phyloP scores from a whole-genome alignment of 2,329 filamentous ascomycete species.

The Neopestalotiopsis sp. region DNA sequence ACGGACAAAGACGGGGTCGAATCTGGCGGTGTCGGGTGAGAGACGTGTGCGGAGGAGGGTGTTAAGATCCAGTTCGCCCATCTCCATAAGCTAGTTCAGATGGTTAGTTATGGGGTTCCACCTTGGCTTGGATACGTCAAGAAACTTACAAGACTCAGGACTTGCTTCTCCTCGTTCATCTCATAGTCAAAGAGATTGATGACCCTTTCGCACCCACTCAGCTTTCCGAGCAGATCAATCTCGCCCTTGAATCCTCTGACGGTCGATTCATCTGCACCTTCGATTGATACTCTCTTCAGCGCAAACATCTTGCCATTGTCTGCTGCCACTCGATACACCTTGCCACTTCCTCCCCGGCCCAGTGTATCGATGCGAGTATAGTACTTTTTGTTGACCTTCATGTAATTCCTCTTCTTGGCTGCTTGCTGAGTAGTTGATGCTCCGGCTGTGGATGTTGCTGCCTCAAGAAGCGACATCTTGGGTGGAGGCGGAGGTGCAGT shows the following conservation, averaged over 20 bases:
- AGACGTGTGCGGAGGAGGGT: conserved; percentile 78
- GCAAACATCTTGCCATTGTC: conserved; percentile 97
- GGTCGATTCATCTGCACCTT: conserved; percentile 84
- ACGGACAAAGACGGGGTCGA: conserved; percentile 91
- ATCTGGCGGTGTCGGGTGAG: conserved; percentile 73
- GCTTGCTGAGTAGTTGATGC: conserved; percentile 76
- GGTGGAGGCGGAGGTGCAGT: conserved; percentile 83
- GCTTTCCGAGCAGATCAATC: conserved; percentile 85
- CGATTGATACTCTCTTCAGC: conserved; percentile 88
- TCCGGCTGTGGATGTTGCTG: conserved; percentile 83
- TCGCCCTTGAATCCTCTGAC: conserved; percentile 92
- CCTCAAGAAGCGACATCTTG: conserved; percentile 96
- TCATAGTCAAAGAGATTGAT: conserved; percentile 92
- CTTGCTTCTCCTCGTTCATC: conserved; percentile 89
- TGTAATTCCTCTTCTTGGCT: conserved; percentile 79
- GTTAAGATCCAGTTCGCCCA: conserved; percentile 92
- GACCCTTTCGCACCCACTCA: conserved; percentile 86
- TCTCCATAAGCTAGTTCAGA: conserved; percentile 81
- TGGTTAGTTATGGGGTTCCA: conserved; percentile 1
- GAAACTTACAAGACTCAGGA: conserved; percentile 77
- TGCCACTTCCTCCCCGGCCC: conserved; percentile 89
- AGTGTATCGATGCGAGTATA: conserved; percentile 91
- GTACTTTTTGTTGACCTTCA: conserved; percentile 87
- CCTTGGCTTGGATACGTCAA: neutral
- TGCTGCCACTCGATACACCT: conserved; percentile 95